Percentiles rank a stretch among this genome's conserved stretches.
phyloP scores from a whole-genome alignment of 2,329 filamentous ascomycete genomes.

The Ophidiomyces ophidiicola region DNA sequence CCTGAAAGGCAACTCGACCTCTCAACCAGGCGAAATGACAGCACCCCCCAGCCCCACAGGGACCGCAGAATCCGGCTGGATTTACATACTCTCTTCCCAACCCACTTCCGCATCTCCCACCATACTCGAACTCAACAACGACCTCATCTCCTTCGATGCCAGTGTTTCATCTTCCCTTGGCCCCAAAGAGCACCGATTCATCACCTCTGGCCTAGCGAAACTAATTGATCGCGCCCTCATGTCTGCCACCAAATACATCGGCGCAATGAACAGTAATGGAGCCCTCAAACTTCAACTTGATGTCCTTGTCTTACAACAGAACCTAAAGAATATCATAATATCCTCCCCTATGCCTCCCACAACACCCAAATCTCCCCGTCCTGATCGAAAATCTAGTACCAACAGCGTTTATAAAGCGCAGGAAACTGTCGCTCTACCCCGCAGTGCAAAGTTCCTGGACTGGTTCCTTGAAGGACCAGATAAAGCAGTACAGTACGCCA shows the following conservation, averaged over 20 bases:
- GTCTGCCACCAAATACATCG: constrained; percentile 55
- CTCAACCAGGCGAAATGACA: constrained; percentile 22
- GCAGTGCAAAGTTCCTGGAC: constrained; percentile 36
- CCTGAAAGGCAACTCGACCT: constrained; percentile 45
- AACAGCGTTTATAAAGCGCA: constrained; percentile 15
- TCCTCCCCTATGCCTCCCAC: constrained; percentile 14
- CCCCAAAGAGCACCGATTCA: constrained; percentile 57
- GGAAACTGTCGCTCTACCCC: constrained; percentile 32
- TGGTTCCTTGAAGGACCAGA: constrained; percentile 38
- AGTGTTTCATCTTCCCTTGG: constrained; percentile 63
- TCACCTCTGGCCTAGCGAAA: constrained; percentile 61
- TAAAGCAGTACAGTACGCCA: constrained; percentile 34
- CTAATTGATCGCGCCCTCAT: constrained; percentile 73
- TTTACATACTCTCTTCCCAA: constrained; percentile 32
- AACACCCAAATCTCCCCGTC: constrained; percentile 2
- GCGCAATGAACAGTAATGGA: constrained; percentile 72
- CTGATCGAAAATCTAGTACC: constrained; percentile 9
- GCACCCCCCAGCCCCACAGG: constrained; percentile 37
- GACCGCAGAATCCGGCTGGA: constrained; percentile 59
- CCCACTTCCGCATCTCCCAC: constrained; percentile 44
- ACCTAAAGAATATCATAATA: constrained; percentile 76
- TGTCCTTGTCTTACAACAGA: constrained; percentile 88
- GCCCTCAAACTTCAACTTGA: constrained; percentile 85
- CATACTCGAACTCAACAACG: constrained; percentile 70
- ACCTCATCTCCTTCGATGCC: constrained; percentile 78